Percentiles rank a stretch among this genome's conserved stretches.
phyloP scores from a whole-genome alignment of 306 rosid species.

The Vigna trinervia region DNA sequence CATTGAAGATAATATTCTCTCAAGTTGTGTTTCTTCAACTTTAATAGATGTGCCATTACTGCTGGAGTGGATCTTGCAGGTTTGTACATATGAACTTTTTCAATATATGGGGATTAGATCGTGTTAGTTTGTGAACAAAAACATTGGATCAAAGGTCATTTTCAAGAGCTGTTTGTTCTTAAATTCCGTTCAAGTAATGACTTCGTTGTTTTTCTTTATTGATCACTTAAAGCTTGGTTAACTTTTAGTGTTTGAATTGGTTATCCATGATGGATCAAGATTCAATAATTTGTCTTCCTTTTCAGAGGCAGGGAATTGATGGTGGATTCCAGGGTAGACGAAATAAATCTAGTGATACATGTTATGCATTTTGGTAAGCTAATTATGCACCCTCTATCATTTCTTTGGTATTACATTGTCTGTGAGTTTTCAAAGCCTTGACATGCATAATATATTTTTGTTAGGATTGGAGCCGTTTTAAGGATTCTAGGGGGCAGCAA shows the following conservation, averaged over 20 bases:
- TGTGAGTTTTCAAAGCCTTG: constrained; percentile 37
- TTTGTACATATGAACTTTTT: constrained; percentile 42
- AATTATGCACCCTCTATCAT: constrained; percentile 19
- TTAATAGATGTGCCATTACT: constrained; percentile 72
- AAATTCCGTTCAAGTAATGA: constrained; percentile 37
- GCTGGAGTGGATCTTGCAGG: constrained; percentile 92
- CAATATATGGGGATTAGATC: constrained; percentile 7
- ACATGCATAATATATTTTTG: constrained; percentile 45
- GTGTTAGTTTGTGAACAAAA: constrained; percentile 28
- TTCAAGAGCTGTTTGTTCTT: constrained; percentile 14
- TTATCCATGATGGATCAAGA: background rate
- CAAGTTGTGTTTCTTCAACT: constrained; percentile 54
- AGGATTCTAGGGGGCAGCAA: constrained; percentile 72
- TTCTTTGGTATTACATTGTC: constrained; percentile 15
- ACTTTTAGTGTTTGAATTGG: background rate
- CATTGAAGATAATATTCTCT: constrained; percentile 73
- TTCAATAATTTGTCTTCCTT: constrained; percentile 36
- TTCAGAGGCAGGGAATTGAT: constrained; percentile 79
- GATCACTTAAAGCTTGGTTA: constrained; percentile 12
- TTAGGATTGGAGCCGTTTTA: constrained; percentile 84
- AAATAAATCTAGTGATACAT: constrained; percentile 84
- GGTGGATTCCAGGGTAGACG: constrained; percentile 98
- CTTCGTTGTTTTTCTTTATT: constrained; percentile 25
- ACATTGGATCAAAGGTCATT: background rate
- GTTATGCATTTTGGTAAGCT: constrained; percentile 94